Conservation (phyloP, 352 stramenopile species). For the Plasmopara muralis region DNA sequence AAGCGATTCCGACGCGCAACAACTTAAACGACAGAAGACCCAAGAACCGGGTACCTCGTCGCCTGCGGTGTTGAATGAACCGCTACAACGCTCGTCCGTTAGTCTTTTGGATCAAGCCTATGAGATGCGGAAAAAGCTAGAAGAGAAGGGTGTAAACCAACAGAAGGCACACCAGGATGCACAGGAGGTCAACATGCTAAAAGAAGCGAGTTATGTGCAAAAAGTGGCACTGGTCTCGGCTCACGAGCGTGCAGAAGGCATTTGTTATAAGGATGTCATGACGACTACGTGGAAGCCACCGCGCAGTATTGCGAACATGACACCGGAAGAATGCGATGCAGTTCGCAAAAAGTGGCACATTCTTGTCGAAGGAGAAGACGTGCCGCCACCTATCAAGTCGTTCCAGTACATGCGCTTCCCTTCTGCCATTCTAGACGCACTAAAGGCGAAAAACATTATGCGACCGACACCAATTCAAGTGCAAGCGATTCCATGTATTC, state of each 20-base stretch:
- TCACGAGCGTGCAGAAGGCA: slow-evolving; percentile 88
- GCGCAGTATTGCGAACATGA: slow-evolving; percentile 79
- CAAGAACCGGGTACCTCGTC: slow-evolving; percentile 1
- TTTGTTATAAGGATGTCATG: slow-evolving; percentile 88
- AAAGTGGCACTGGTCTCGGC: slow-evolving; percentile 93
- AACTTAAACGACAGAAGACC: slow-evolving; percentile 16
- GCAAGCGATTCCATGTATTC: slow-evolving; percentile 95
- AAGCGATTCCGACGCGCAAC: slow-evolving; percentile 12
- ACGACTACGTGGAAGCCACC: slow-evolving; percentile 90
- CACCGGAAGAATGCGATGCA: slow-evolving; percentile 79
- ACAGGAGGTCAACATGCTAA: slow-evolving; percentile 90
- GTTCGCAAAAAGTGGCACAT: slow-evolving; percentile 98
- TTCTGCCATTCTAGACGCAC: slow-evolving; percentile 83
- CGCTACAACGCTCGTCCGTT: slow-evolving; percentile 45
- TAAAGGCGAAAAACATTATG: slow-evolving; percentile 95
- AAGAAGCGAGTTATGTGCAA: slow-evolving; percentile 93
- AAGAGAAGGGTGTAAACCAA: slow-evolving; percentile 73
- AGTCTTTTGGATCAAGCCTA: slow-evolving; percentile 81
- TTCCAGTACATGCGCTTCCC: slow-evolving; percentile 98
- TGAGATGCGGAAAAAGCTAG: slow-evolving; percentile 72
- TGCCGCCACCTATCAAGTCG: slow-evolving; percentile 93
- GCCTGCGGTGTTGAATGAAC: not conserved
- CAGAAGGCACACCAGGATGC: slow-evolving; percentile 73
- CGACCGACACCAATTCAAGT: slow-evolving; percentile 98
- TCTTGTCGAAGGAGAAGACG: slow-evolving; percentile 93